phyloP scores from a whole-genome alignment of 345 rosid genomes.

The Eucalyptus dawsonii region DNA sequence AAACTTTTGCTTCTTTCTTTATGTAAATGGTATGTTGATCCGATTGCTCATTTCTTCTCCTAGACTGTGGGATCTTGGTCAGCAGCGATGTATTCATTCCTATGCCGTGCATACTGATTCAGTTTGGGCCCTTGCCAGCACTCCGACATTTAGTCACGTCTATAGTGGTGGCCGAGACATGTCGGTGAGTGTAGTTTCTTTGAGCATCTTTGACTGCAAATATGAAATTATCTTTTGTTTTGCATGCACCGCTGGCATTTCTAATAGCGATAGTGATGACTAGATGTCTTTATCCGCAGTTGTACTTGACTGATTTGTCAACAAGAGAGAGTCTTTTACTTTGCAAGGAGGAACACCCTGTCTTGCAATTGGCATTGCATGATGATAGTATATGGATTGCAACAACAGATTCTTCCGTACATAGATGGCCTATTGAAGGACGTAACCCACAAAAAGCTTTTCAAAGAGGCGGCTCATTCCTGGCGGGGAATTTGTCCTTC shows the following conservation, averaged over 20 bases:
- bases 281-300: constrained; percentile 18
- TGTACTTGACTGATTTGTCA: constrained; percentile 92
- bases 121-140: constrained; percentile 99
- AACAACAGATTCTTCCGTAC: constrained; percentile 82
- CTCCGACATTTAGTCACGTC: constrained; percentile 87
- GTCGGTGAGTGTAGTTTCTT: constrained; percentile 48
- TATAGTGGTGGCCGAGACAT: constrained; percentile 99
- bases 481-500: constrained; percentile 96
- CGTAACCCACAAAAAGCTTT: constrained; percentile 76
- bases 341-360: constrained; percentile 83
- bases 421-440: constrained; percentile 93
- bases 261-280: neutral
- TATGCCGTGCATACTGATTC: constrained; percentile 99
- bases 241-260: neutral
- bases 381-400: constrained; percentile 93
- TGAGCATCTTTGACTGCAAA: neutral
- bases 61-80: constrained; percentile 99
- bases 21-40: neutral
- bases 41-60: constrained; percentile 6
- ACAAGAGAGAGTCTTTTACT: constrained; percentile 95
- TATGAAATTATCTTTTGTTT: neutral
- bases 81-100: constrained; percentile 97
- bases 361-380: constrained; percentile 80
- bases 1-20: neutral
- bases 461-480: constrained; percentile 84